Percentiles rank a stretch among this genome's conserved stretches.
These are phyloP conservation scores for Sordariomycetes sp. DNA, from an alignment of 2,329 filamentous ascomycete species.

Conservation along the genomic window DNA sequence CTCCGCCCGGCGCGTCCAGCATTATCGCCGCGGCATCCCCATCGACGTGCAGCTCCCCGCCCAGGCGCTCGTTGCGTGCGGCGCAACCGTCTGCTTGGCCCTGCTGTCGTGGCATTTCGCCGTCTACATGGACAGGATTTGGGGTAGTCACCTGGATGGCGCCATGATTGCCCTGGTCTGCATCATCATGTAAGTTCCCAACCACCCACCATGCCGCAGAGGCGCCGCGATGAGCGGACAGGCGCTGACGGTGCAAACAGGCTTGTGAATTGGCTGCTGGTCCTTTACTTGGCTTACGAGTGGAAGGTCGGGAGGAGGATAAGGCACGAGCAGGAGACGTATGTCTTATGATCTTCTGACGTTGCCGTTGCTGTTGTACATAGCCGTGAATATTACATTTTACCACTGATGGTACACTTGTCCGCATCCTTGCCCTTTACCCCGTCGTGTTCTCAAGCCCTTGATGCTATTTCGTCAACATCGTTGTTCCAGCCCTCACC, in stretches of 20 bases:
- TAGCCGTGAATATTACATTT: too few species aligned
- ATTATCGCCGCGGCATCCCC: constrained; percentile 11
- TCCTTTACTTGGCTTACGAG: constrained; percentile 1
- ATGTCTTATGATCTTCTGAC: constrained; percentile 1
- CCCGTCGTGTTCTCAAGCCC: too few species aligned
- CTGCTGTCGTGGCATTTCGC: constrained; percentile 12
- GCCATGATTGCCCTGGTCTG: constrained; percentile 13
- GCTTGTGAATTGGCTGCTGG: constrained; percentile 3
- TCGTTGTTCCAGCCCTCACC: too few species aligned
- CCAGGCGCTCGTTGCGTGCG: constrained; percentile 13
- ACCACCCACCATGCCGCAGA: not conserved
- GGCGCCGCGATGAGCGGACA: too few species aligned
- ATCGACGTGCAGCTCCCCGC: constrained; percentile 7
- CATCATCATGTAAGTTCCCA: constrained; percentile 11
- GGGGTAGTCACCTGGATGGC: constrained; percentile 6
- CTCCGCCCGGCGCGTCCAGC: constrained; percentile 9
- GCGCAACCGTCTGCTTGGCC: constrained; percentile 11
- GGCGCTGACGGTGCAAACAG: constrained; percentile 1
- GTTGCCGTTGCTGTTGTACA: not conserved
- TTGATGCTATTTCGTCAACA: too few species aligned
- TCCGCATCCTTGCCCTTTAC: too few species aligned
- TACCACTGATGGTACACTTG: too few species aligned
- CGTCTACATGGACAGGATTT: constrained; percentile 8
- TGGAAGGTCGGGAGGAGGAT: constrained; percentile 1
- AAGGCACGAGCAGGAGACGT: constrained; percentile 1